Conservation (phyloP, 306 rosid species). For the Ziziphus jujuba region DNA sequence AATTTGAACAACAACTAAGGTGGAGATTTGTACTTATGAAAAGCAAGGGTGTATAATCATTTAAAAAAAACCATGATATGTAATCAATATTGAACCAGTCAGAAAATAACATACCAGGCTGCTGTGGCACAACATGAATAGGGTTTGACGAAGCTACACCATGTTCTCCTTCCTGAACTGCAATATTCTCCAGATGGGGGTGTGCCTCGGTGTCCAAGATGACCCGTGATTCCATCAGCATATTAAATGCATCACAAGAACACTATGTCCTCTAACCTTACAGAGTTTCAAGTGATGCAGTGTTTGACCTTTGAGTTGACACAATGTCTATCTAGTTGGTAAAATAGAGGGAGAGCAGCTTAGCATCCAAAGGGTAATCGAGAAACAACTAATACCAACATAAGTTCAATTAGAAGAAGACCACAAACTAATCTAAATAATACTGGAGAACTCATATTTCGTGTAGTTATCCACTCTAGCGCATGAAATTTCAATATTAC, state of each 20-base stretch:
- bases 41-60: conserved; percentile 10
- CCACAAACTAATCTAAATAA: background rate
- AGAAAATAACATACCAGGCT: conserved; percentile 50
- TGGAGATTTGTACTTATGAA: conserved; percentile 5
- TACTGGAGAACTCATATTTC: too few relatives aligned
- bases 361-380: background rate
- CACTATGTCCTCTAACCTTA: conserved; percentile 21
- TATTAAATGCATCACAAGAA: conserved; percentile 26
- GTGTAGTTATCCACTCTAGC: too few relatives aligned
- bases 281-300: conserved; percentile 3
- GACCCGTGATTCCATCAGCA: conserved; percentile 55
- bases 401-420: background rate
- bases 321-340: conserved; percentile 6
- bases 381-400: background rate
- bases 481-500: too few relatives aligned
- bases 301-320: conserved; percentile 4
- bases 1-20: conserved; percentile 19
- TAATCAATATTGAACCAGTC: background rate
- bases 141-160: conserved; percentile 43
- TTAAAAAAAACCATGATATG: background rate
- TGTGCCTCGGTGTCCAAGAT: conserved; percentile 40
- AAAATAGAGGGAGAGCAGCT: conserved; percentile 12
- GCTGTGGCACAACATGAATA: conserved; percentile 38
- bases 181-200: conserved; percentile 39
- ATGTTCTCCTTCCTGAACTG: conserved; percentile 55